Evolutionary conservation across 2,329 filamentous ascomycete genomes (phyloP), one percentile per base, ranked within the genome.

Genomic region (Chaetomium strumarium): DNA sequence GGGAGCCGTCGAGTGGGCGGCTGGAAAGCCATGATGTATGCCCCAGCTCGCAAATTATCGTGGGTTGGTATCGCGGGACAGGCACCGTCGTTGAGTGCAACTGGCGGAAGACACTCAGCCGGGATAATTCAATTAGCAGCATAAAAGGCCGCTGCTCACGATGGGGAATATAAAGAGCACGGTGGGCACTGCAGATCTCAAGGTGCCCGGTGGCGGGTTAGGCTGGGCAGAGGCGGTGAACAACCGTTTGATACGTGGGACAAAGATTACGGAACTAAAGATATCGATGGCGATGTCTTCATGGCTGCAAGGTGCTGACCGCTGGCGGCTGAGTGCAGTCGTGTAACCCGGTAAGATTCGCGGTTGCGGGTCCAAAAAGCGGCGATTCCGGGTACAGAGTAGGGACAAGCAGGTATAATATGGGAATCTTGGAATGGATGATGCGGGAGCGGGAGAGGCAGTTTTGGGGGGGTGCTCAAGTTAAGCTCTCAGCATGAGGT

Each of bases 1-100:
- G 73, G 68, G 30, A 73, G 66, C 60, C 78, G 77, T 54, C 76
- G 74, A 36, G 79, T 76, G 42, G 80, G 75, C 62, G 83, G 80
- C 57, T 81, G 81, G 61, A 84, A 83, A 16, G 62, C 62, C 62
- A 64, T 56, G 77, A 78, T 81, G 44, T n/a, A 11, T 17, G 42
- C 17, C 29, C 31, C 33, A 36, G 16, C 31, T 16, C 29, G 29
- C 41, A 44, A 24, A 7, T 24, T 24, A 29, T 44, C 5, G 17
- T 14, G 39, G 19, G 20, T n/a, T 2, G 34, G 9, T 43, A 39
- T 24, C 24, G 24, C 24, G 24, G 24, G 7, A 7, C 24, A 24
- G 24, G 7, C 4, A 7, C 24, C 4, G 24, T 24, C 24, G 4
- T 24, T 7, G 4, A 24, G 24, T 24, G 24, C 24, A 24, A 24